Base-by-base conservation (phyloP, 2,329 filamentous ascomycete genomes). In the Trichoderma sp. region DNA sequence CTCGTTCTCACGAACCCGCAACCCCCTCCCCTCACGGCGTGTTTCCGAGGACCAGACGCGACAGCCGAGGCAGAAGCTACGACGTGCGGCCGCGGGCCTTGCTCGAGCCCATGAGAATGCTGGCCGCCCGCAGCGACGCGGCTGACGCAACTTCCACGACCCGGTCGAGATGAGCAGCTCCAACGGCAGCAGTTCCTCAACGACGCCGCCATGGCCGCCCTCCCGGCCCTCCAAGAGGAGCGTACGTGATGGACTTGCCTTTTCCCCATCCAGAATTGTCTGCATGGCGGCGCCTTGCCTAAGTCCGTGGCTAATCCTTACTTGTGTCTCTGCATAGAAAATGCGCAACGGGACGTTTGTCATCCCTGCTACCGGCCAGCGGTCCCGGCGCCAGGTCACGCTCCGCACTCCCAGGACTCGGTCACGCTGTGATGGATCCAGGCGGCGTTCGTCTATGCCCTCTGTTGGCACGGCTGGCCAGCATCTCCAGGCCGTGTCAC, bases 271-370 rank as follows among this genome's bases (percentile, higher is more conserved):
- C 16, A 49, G 33, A 73, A 62, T 49, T 57, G 60, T 68, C 66
- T 65, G 59, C 27, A 40, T 57, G 24, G 16, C 24, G 52, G 67
- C 49, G 33, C 35, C 47, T 43, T 58, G 49, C 47, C 58, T 37
- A 37, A 27, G 69, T 55, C 70, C 40, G 37, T 33, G 24, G 47
- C 62, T 65, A 65, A 65, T 37, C 27, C 33, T 11, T 21, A 31
- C 35, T 47, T 57, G 31, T 21, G 13, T 31, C 37, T 37, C 21
- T 35, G 10, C 19, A 37, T 76, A 90, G 88, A 89, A 94, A 86
- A 85, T 96, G 71, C 90, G 91, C 73, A 92, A 95, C 77, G 92
- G 92, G 73, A 96, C 93, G 56, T 94, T 96, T 79, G 91, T 98
- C 74, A 87, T 97, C 67, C 94, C 95, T 8, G 85, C 87, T 70